Evolutionary conservation across 208 protist species (phyloP).

Genomic region (Trypanosoma vivax): DNA sequence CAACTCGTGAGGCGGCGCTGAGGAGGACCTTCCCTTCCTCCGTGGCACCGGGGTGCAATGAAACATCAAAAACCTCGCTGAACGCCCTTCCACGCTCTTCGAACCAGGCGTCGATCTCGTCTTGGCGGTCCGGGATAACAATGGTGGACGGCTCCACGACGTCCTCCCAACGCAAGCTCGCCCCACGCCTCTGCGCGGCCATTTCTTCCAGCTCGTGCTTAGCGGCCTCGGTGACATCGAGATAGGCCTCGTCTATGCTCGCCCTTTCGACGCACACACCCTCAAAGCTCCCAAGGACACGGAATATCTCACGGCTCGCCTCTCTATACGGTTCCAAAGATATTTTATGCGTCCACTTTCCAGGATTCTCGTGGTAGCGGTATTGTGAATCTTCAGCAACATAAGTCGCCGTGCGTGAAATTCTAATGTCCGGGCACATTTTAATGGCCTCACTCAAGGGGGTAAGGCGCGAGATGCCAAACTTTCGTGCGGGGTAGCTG

Average conservation of each 20-base stretch:
- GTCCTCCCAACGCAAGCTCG: slow-evolving; percentile 28
- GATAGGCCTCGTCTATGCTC: slow-evolving; percentile 82
- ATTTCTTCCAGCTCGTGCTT: slow-evolving; percentile 28
- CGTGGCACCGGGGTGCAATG: slow-evolving; percentile 37
- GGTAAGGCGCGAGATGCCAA: slow-evolving; percentile 60
- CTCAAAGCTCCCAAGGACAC: slow-evolving; percentile 42
- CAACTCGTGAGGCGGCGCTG: slow-evolving; percentile 56
- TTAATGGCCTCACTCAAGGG: slow-evolving; percentile 33
- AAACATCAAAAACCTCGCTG: slow-evolving; percentile 39
- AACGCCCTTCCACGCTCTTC: slow-evolving; percentile 32
- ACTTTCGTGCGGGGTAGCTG: slow-evolving; percentile 76
- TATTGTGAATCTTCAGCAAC: slow-evolving; percentile 38
- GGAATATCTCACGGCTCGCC: slow-evolving; percentile 67
- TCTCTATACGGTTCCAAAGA: slow-evolving; percentile 79
- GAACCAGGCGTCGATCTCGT: slow-evolving; percentile 48
- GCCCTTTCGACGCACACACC: slow-evolving; percentile 62
- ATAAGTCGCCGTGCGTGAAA: slow-evolving; percentile 54
- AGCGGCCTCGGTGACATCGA: slow-evolving; percentile 79
- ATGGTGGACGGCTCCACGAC: slow-evolving; percentile 45
- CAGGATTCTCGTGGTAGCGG: slow-evolving; percentile 47
- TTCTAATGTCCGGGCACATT: slow-evolving; percentile 43
- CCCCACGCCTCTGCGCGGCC: slow-evolving; percentile 5
- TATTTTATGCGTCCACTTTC: slow-evolving; percentile 62
- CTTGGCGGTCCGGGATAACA: slow-evolving; percentile 43
- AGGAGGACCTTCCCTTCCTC: slow-evolving; percentile 42